A percentile compares a stretch with the other conserved stretches of the same genome.
These are phyloP conservation scores for Tillandsia leiboldiana DNA, from an alignment of 176 grass and related monocot genomes.

Conservation along the genomic window DNA sequence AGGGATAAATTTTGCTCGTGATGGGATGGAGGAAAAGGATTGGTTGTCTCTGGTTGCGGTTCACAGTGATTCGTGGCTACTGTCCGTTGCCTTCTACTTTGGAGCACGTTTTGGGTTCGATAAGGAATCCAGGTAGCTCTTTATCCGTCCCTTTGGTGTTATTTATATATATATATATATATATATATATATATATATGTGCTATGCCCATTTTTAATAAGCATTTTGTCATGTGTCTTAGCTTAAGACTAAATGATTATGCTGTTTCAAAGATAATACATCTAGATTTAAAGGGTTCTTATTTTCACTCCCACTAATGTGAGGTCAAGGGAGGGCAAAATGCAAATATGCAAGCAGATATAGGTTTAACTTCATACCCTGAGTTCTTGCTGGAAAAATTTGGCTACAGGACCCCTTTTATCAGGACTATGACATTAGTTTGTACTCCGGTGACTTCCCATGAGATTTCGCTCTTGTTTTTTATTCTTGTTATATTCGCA, in stretches of 20 bases:
- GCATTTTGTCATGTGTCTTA: neutral
- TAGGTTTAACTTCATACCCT: no score
- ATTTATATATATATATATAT: neutral
- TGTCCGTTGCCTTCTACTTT: conserved; percentile 74
- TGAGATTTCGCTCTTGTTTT: no score
- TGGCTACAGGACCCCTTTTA: no score
- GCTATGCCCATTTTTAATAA: neutral
- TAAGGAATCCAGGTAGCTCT: conserved; percentile 57
- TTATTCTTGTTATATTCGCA: no score
- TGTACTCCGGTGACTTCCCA: no score
- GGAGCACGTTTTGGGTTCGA: conserved; percentile 68
- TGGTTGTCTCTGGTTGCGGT: conserved; percentile 74
- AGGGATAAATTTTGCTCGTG: conserved; percentile 88
- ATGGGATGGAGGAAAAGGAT: conserved; percentile 67
- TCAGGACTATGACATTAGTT: no score
- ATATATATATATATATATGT: neutral
- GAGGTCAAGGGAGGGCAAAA: no score
- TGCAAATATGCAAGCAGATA: no score
- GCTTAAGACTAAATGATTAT: neutral
- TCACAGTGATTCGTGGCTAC: conserved; percentile 81
- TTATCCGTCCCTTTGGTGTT: conserved; percentile 5
- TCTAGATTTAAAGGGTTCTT: no score
- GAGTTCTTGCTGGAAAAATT: no score
- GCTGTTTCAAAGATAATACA: no score
- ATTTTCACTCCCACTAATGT: no score